Evolutionary conservation across 2,329 filamentous ascomycete genomes (phyloP).

Genomic region (Botrytis fabae): DNA sequence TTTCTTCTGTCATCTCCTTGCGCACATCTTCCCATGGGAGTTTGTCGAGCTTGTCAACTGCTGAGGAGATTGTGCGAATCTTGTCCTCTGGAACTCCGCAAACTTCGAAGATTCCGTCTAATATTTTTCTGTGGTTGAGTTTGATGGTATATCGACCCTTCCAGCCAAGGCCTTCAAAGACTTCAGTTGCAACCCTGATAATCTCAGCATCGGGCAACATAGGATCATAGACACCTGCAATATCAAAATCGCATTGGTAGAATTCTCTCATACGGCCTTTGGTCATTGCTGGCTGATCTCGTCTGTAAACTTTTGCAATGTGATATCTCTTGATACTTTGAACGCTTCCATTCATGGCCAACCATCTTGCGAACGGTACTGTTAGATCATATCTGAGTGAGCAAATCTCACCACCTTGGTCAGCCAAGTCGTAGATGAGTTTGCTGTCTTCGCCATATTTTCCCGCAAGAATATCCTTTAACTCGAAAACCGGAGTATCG

Average conservation of each 20-base stretch:
- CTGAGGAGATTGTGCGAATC: conserved; percentile 84
- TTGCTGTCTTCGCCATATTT: conserved; percentile 94
- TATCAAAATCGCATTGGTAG: conserved; percentile 97
- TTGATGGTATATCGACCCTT: conserved; percentile 72
- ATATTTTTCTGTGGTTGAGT: conserved; percentile 90
- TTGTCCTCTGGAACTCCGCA: conserved; percentile 86
- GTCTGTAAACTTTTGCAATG: conserved; percentile 86
- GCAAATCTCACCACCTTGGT: conserved; percentile 83
- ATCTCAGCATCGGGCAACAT: conserved; percentile 95
- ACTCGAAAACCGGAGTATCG: conserved; percentile 82
- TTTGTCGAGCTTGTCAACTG: conserved; percentile 96
- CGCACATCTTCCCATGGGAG: conserved; percentile 85
- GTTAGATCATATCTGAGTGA: conserved; percentile 86
- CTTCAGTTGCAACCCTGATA: conserved; percentile 78
- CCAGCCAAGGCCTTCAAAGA: conserved; percentile 80
- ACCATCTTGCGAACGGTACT: conserved; percentile 86
- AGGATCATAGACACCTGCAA: conserved; percentile 81
- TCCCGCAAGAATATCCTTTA: conserved; percentile 81
- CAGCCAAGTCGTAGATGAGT: conserved; percentile 85
- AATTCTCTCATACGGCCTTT: conserved; percentile 95
- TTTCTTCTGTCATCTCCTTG: conserved; percentile 91
- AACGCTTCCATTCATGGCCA: conserved; percentile 81
- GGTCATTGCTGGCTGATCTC: conserved; percentile 81
- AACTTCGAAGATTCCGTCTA: conserved; percentile 89
- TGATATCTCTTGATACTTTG: conserved; percentile 91